Evolutionary conservation across 148 eudicot genomes (phyloP).

Genomic region (Rhododendron kiyosumense): DNA sequence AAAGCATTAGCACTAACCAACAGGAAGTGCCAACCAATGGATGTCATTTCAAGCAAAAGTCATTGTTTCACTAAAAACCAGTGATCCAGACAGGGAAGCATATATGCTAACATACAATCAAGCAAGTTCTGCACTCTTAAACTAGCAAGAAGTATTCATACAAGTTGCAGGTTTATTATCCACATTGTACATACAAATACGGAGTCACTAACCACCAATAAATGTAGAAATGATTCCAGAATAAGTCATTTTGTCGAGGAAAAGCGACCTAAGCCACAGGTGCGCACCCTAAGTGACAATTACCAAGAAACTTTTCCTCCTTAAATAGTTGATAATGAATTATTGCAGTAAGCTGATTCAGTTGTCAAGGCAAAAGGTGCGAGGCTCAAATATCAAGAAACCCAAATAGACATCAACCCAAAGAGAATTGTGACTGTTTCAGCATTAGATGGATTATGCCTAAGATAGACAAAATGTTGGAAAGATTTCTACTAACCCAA

Average conservation of each 20-base stretch:
- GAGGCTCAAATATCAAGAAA: neutral
- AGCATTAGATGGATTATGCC: neutral
- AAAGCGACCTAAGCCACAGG: neutral
- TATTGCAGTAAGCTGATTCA: neutral
- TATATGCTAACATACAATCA: neutral
- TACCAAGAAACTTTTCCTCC: neutral
- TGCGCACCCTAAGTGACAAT: neutral
- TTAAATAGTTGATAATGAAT: neutral
- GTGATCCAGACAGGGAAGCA: neutral
- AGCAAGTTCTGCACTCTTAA: neutral
- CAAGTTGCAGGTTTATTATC: neutral
- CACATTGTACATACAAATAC: neutral
- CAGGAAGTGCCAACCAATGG: neutral
- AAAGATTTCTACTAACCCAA: neutral
- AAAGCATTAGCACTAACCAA: conserved; percentile 8
- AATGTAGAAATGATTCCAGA: neutral
- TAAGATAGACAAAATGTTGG: neutral
- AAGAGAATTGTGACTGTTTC: neutral
- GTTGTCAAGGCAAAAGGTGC: neutral
- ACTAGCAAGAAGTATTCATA: neutral
- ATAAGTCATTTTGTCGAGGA: neutral
- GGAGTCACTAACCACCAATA: neutral
- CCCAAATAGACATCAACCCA: neutral
- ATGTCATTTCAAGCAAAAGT: neutral
- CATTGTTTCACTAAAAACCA: neutral